Percentiles rank a stretch among this genome's conserved stretches.
phyloP scores from a whole-genome alignment of 139 green algal genomes.

The Mychonastes homosphaera region DNA sequence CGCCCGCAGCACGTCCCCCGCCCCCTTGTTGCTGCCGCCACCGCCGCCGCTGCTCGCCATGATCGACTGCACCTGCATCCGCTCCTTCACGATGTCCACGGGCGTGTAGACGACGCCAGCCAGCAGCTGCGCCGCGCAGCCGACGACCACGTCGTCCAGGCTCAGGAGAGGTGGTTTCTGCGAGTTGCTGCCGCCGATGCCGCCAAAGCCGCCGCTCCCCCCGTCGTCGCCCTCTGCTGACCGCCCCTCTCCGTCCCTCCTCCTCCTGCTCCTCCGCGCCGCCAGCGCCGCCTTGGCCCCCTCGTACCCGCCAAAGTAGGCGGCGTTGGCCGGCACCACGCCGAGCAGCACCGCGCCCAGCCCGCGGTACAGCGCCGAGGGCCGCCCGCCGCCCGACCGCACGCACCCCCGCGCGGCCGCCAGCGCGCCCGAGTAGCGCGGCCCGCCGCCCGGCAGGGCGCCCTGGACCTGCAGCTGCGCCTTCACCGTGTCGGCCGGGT shows the following conservation, averaged over 20 bases:
- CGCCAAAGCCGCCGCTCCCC: no score
- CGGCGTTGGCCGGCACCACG: constrained; percentile 55
- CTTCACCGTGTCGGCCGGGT: constrained; percentile 69
- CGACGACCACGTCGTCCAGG: no score
- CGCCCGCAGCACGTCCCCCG: constrained; percentile 3
- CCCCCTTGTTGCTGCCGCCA: constrained; percentile 15
- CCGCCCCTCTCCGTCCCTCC: background rate
- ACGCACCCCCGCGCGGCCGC: constrained; percentile 9
- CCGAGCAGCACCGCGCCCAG: constrained; percentile 53
- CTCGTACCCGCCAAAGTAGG: constrained; percentile 68
- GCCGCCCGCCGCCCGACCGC: constrained; percentile 8
- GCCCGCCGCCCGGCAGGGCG: background rate
- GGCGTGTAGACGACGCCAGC: constrained; percentile 76
- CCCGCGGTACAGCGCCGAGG: constrained; percentile 46
- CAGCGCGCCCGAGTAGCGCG: background rate
- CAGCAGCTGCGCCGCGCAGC: constrained; percentile 60
- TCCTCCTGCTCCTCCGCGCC: no score
- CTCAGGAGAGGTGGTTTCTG: no score
- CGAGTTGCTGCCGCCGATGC: no score
- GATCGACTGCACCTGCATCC: constrained; percentile 43
- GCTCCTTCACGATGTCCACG: constrained; percentile 85
- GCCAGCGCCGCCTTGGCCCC: constrained; percentile 26
- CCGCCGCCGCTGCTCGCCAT: no score
- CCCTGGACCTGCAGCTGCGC: constrained; percentile 53
- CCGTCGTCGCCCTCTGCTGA: background rate